These are phyloP conservation scores for Gynochthodes officinalis DNA, from an alignment of 257 asterid genomes.

Conservation along the genomic window DNA sequence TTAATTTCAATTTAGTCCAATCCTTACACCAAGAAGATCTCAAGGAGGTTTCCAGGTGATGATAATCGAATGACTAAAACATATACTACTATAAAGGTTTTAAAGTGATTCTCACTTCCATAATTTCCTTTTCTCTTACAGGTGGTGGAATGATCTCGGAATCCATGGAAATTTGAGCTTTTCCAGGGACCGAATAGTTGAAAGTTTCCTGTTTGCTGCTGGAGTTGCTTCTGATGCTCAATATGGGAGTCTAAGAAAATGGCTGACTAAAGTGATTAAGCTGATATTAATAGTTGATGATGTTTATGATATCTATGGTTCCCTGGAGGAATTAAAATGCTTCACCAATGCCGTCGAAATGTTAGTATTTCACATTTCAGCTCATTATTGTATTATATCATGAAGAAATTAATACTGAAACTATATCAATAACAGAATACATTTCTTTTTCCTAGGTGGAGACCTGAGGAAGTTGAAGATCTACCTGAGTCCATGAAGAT, in stretches of 20 bases:
- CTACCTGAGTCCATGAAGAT: conserved; percentile 43
- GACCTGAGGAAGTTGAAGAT: conserved; percentile 28
- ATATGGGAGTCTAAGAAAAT: conserved; percentile 43
- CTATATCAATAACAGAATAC: not conserved
- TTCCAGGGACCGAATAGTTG: conserved; percentile 51
- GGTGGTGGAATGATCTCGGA: conserved; percentile 58
- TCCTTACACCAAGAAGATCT: conserved; percentile 50
- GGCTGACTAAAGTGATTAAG: conserved; percentile 47
- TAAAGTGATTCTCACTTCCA: no score
- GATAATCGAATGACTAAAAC: not conserved
- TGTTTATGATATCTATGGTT: conserved; percentile 56
- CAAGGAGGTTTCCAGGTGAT: conserved; percentile 42
- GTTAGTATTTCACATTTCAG: conserved; percentile 14
- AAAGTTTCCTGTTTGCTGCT: conserved; percentile 49
- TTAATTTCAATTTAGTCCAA: conserved; percentile 54
- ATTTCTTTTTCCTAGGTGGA: conserved; percentile 38
- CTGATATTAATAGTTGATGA: conserved; percentile 45
- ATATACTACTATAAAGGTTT: no score
- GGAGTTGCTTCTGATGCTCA: conserved; percentile 51
- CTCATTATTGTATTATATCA: no score
- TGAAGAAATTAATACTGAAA: not conserved
- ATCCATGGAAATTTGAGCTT: conserved; percentile 32
- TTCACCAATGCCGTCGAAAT: conserved; percentile 47
- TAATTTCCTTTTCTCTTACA: not conserved
- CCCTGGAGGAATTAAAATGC: conserved; percentile 35